Evolutionary conservation across 495 filamentous ascomycete species (phyloP).

Genomic region (Podospora pseudopauciseta): DNA sequence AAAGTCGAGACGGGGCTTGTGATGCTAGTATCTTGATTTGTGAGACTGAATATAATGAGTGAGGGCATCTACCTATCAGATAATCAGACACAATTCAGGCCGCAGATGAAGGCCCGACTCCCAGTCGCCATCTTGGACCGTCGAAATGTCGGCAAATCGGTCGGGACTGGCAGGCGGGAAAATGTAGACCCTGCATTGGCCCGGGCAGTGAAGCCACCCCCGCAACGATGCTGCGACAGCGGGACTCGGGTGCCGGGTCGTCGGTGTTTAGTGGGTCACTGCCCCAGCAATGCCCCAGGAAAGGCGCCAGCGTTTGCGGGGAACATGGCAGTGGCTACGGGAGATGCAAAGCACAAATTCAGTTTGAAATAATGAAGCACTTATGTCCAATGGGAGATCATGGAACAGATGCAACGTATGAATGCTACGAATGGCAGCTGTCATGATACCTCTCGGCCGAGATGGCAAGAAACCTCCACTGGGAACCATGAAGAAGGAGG

Average conservation of each 20-base stretch:
- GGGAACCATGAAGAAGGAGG: too few species aligned
- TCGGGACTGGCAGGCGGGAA: slow-evolving; percentile 27
- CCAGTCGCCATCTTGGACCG: background rate
- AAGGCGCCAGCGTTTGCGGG: background rate
- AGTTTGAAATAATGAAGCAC: background rate
- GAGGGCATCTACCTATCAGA: background rate
- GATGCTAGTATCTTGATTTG: background rate
- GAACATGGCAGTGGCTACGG: background rate
- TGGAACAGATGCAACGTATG: too few species aligned
- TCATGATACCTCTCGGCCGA: too few species aligned
- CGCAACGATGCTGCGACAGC: background rate
- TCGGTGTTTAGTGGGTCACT: background rate
- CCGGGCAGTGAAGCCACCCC: background rate
- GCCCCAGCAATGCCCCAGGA: background rate
- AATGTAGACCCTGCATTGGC: slow-evolving; percentile 32
- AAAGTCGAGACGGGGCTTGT: background rate
- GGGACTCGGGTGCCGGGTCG: slow-evolving; percentile 1
- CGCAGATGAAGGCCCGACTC: slow-evolving; percentile 20
- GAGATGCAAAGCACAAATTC: background rate
- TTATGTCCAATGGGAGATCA: too few species aligned
- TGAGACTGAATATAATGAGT: background rate
- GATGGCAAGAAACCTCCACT: too few species aligned
- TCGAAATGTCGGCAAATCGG: slow-evolving; percentile 29
- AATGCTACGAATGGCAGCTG: too few species aligned
- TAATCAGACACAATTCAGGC: slow-evolving; percentile 9